Base-by-base conservation (phyloP, 225 moss, liverwort and hornwort genomes). In the Takakia lepidozioides region DNA sequence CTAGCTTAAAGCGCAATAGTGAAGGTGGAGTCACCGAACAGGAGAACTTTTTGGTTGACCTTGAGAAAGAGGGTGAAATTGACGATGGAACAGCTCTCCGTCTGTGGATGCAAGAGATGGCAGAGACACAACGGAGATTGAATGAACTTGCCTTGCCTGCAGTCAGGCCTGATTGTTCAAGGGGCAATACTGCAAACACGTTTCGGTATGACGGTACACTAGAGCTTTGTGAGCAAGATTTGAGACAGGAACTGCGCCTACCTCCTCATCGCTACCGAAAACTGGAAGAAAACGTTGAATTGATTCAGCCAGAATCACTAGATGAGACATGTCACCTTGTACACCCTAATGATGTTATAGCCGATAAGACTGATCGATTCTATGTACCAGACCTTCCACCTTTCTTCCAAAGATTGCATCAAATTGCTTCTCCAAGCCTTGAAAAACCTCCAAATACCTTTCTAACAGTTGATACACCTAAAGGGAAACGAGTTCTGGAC, bases 41-140 rank as follows among this genome's bases (percentile, higher is more conserved):
- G n/a, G n/a, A n/a, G n/a, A 58, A 29, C 0, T 70, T 75, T 10
- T n/a, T 75, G 0, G 51, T 54, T 1, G 51, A 70, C 0, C 38
- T 75, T 4, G 59, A 59, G 0, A n/a, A n/a, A n/a, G 38, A 70
- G 0, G 48, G 38, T 3, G 66, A 70, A 5, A 44, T n/a, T 0
- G 22, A 54, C 0, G 25, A 70, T 9, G 43, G 54, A 0, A 25
- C 1, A 0, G 42, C 70, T 8, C 55, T 66, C 10, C 43, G 47
- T 2, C 37, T 22, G 29, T 70, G 70, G 75, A 75, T 65, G 3
- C 23, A 66, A 29, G 58, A 70, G 2, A 75, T 75, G 25, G 0
- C 1, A 2, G 28, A 58, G 0, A 45, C 54, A 0, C 23, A 75
- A 5, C 27, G 2, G 2, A 51, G 65, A 0, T 51, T 70, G 3